Conservation (phyloP, 371 early-diverging fungal genomes). For the Apophysomyces variabilis region DNA sequence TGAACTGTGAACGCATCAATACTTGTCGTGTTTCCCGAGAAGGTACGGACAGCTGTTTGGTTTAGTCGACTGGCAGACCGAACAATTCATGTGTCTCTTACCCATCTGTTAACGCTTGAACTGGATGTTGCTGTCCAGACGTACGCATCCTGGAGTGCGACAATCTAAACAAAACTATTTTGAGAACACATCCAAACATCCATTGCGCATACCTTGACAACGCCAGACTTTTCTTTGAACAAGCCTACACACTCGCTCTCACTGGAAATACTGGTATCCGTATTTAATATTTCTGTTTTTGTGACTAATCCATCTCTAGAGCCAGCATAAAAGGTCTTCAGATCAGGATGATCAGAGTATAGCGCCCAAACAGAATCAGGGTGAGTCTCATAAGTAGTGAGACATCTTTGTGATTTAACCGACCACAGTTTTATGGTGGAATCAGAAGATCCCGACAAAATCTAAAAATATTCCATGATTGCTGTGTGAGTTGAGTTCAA, state of each 20-base stretch:
- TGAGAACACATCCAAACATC: neutral
- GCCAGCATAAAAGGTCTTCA: constrained; percentile 91
- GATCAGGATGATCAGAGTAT: constrained; percentile 80
- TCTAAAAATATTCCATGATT: constrained; percentile 40
- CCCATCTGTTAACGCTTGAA: constrained; percentile 87
- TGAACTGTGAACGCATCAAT: constrained; percentile 52
- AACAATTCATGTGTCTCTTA: constrained; percentile 19
- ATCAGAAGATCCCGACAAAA: constrained; percentile 92
- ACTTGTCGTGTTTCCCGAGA: constrained; percentile 47
- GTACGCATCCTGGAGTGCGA: constrained; percentile 77
- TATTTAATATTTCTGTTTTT: constrained; percentile 61
- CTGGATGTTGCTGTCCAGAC: constrained; percentile 93
- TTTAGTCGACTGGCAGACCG: constrained; percentile 2
- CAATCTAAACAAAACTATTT: constrained; percentile 50
- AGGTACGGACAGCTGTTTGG: constrained; percentile 60
- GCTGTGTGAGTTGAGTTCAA: neutral
- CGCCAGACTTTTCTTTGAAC: constrained; percentile 82
- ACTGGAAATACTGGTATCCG: constrained; percentile 39
- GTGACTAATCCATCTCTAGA: constrained; percentile 90
- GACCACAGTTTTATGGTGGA: constrained; percentile 95
- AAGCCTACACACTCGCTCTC: constrained; percentile 82
- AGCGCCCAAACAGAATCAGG: constrained; percentile 93
- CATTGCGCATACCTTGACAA: constrained; percentile 66
- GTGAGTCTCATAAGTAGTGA: constrained; percentile 85
- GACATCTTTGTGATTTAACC: constrained; percentile 81